A percentile compares a stretch with the other conserved stretches of the same genome.
Conservation (phyloP, 768 basidiomycete species). For the Mycena filopes region DNA sequence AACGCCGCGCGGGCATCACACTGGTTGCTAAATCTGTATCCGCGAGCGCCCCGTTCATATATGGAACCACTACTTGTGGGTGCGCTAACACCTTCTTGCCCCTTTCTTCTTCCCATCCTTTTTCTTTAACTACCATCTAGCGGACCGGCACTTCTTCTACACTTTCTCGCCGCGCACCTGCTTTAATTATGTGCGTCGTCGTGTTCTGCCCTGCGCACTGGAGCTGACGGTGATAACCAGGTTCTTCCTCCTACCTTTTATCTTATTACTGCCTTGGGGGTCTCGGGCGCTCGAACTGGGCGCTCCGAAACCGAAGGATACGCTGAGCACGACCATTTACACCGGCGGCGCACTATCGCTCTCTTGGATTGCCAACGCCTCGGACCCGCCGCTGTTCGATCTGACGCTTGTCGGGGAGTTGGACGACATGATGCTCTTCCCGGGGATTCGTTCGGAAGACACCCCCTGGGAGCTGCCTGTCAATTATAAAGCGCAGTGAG, state of each 20-base stretch:
- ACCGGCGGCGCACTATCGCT: conserved; percentile 7
- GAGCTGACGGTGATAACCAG: background rate
- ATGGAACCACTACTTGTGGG: background rate
- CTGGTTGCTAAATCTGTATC: too few relatives aligned
- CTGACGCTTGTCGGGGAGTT: conserved; percentile 8
- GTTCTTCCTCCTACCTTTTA: background rate
- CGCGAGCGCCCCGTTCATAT: too few relatives aligned
- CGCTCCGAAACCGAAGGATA: conserved; percentile 1
- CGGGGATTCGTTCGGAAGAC: background rate
- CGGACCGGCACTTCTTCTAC: conserved; percentile 1
- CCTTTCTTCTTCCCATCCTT: background rate
- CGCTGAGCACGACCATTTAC: conserved; percentile 14
- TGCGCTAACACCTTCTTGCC: background rate
- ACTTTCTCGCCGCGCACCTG: background rate
- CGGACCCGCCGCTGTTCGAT: conserved; percentile 12
- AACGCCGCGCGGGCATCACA: too few relatives aligned
- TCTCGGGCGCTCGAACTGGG: conserved; percentile 7
- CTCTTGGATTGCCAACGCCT: conserved; percentile 8
- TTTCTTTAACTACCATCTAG: background rate
- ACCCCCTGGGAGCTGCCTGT: background rate
- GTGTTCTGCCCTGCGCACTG: background rate
- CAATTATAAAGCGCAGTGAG: conserved; percentile 7
- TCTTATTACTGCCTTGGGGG: background rate
- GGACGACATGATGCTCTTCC: background rate
- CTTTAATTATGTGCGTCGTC: conserved; percentile 10